These are phyloP conservation scores for Hawksworthiomyces lignivorus DNA, from an alignment of 2,329 filamentous ascomycete species.

Conservation along the genomic window DNA sequence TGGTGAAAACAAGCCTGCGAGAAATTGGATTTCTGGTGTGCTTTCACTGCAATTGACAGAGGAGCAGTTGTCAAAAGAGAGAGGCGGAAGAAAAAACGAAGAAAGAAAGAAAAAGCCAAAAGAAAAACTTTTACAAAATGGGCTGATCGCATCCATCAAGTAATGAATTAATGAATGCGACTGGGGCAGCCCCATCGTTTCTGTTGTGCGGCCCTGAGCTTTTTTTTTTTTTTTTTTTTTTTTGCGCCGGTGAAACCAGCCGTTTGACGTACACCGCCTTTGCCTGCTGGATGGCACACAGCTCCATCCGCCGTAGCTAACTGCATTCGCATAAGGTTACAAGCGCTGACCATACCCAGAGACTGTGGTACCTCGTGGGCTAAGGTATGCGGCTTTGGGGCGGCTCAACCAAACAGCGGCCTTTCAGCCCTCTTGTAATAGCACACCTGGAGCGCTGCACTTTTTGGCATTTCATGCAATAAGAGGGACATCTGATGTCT, in stretches of 20 bases:
- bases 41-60: constrained; percentile 19
- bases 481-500: too few species aligned
- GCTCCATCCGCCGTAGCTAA: too few species aligned
- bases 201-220: too few species aligned
- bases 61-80: background rate
- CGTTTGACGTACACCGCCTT: constrained; percentile 7
- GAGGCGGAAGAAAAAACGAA: background rate
- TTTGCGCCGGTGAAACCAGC: background rate
- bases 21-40: background rate
- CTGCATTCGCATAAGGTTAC: constrained; percentile 4
- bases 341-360: too few species aligned
- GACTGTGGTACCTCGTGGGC: too few species aligned
- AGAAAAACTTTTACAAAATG: constrained; percentile 10
- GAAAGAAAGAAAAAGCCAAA: background rate
- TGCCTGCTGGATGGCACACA: too few species aligned
- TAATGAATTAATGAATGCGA: background rate
- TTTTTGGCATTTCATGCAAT: too few species aligned
- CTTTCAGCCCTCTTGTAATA: too few species aligned
- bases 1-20: constrained; percentile 3
- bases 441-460: too few species aligned
- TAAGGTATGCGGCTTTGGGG: too few species aligned
- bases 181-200: background rate
- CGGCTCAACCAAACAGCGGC: too few species aligned
- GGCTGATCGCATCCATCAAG: constrained; percentile 7
- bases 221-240: constrained; percentile 4